phyloP scores from a whole-genome alignment of 805 yeast species.

The Clavispora santaluciae region DNA sequence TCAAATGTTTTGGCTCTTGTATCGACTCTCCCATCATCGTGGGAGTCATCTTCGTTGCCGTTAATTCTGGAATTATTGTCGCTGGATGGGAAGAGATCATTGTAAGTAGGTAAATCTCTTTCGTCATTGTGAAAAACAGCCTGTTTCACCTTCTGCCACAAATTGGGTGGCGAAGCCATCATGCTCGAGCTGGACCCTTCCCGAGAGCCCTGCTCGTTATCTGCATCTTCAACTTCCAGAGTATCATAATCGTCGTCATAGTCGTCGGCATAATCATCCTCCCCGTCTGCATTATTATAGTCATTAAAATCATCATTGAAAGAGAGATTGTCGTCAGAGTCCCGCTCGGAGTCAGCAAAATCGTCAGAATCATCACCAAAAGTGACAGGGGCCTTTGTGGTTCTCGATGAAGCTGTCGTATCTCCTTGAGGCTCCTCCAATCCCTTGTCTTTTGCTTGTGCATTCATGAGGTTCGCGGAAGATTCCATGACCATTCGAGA shows the following conservation, averaged over 20 bases:
- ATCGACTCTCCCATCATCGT: neutral
- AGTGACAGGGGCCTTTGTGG: neutral
- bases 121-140: constrained; percentile 33
- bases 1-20: neutral
- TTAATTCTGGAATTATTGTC: neutral
- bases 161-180: constrained; percentile 14
- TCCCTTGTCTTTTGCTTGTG: constrained; percentile 5
- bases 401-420: neutral
- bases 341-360: constrained; percentile 33
- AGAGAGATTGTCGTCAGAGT: constrained; percentile 26
- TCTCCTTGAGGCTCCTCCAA: constrained; percentile 3
- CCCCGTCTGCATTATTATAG: constrained; percentile 32
- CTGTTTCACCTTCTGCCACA: constrained; percentile 42
- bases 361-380: constrained; percentile 18
- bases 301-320: constrained; percentile 23
- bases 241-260: constrained; percentile 9
- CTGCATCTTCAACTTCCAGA: constrained; percentile 17
- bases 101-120: constrained; percentile 58
- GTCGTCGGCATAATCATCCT: constrained; percentile 20
- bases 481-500: constrained; percentile 34
- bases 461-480: constrained; percentile 1
- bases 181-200: constrained; percentile 5
- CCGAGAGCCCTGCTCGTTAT: constrained; percentile 4
- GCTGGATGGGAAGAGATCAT: constrained; percentile 66
- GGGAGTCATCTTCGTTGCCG: neutral